phyloP scores from a whole-genome alignment of 2,329 filamentous ascomycete genomes.

The Nothophoma quercina region DNA sequence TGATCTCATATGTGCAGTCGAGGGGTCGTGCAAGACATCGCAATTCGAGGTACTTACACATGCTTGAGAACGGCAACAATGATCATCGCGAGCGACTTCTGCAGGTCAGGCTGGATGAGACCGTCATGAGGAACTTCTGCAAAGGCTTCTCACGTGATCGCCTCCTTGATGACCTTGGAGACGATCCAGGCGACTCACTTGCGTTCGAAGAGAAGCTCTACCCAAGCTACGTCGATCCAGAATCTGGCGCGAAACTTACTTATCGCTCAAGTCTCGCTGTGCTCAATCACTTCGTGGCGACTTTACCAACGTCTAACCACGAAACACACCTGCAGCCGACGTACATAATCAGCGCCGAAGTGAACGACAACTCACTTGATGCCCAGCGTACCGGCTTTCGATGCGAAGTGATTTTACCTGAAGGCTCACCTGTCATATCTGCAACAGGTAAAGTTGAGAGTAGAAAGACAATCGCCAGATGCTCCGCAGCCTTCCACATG shows the following conservation, averaged over 20 bases:
- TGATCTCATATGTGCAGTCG: constrained; percentile 96
- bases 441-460: constrained; percentile 68
- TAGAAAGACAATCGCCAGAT: constrained; percentile 82
- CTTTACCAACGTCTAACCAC: constrained; percentile 63
- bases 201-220: constrained; percentile 58
- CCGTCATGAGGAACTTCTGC: constrained; percentile 77
- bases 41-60: constrained; percentile 82
- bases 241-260: constrained; percentile 79
- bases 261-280: constrained; percentile 76
- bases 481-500: constrained; percentile 85
- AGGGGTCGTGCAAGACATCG: constrained; percentile 81
- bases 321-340: constrained; percentile 58
- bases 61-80: constrained; percentile 76
- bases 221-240: constrained; percentile 66
- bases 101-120: constrained; percentile 66
- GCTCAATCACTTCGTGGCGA: constrained; percentile 76
- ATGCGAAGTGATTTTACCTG: constrained; percentile 82
- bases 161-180: constrained; percentile 67
- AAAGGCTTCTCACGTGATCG: constrained; percentile 76
- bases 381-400: constrained; percentile 44
- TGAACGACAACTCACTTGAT: constrained; percentile 15
- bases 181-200: constrained; percentile 64
- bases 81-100: constrained; percentile 65
- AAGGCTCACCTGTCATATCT: constrained; percentile 73
- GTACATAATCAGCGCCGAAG: constrained; percentile 64